Percentiles rank a stretch among this genome's conserved stretches.
Conservation (phyloP, 495 filamentous ascomycete species). For the Aspergillus sparsus region DNA sequence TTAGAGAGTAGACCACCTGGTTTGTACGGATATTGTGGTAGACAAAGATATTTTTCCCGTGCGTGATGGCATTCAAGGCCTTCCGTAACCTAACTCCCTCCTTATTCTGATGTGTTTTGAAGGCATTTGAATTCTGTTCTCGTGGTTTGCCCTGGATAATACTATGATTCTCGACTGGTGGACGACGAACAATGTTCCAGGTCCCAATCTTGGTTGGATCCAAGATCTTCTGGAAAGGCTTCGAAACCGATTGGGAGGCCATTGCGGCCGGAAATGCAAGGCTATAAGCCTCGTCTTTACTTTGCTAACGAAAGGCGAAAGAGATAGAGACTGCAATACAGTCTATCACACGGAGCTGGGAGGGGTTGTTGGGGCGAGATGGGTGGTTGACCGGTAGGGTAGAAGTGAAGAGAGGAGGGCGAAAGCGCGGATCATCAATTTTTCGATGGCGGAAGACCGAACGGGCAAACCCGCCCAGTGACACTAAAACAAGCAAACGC, state of each 20-base stretch:
- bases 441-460: conserved; percentile 26
- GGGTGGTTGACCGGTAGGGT: conserved; percentile 6
- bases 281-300: conserved; percentile 10
- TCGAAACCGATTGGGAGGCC: conserved; percentile 38
- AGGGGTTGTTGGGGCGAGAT: conserved; percentile 3
- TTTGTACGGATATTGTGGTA: conserved; percentile 79
- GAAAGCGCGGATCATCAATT: conserved; percentile 30
- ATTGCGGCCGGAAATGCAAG: conserved; percentile 37
- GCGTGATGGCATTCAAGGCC: conserved; percentile 48
- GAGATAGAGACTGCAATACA: conserved; percentile 1
- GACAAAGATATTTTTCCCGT: conserved; percentile 76
- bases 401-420: conserved; percentile 3
- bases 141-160: conserved; percentile 45
- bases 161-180: conserved; percentile 39
- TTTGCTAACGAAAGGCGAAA: not conserved
- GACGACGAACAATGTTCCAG: conserved; percentile 43
- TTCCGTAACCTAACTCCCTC: conserved; percentile 48
- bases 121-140: conserved; percentile 44
- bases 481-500: not conserved
- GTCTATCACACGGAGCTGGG: conserved; percentile 17
- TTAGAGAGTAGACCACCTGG: conserved; percentile 80
- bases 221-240: conserved; percentile 44
- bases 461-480: conserved; percentile 18
- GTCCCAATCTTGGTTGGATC: conserved; percentile 49
- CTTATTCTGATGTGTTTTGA: conserved; percentile 38